These are phyloP conservation scores for Amorphotheca resinae DNA, from an alignment of 495 filamentous ascomycete genomes.

Conservation along the genomic window DNA sequence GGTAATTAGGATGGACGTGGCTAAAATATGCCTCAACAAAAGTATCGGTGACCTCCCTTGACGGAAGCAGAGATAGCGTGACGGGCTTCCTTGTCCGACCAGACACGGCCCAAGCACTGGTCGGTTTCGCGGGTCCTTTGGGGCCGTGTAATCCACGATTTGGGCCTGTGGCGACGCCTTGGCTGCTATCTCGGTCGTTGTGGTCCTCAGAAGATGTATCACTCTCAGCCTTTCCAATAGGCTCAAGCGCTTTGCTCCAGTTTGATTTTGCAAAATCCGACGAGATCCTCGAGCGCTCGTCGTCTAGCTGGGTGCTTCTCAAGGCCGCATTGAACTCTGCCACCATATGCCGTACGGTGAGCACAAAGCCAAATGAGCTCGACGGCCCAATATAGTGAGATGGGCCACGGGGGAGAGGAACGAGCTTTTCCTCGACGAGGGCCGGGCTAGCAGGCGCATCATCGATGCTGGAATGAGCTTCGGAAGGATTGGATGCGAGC, in stretches of 20 bases:
- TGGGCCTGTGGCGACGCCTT: not conserved
- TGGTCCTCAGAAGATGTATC: constrained; percentile 15
- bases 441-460: too few relatives aligned
- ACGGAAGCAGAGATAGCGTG: constrained; percentile 20
- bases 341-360: constrained; percentile 19
- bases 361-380: constrained; percentile 20
- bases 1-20: constrained; percentile 31
- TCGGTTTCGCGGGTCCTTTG: constrained; percentile 1
- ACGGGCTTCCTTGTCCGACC: constrained; percentile 5
- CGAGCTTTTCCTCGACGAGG: constrained; percentile 16
- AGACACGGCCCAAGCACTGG: constrained; percentile 2
- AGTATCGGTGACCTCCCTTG: constrained; percentile 23
- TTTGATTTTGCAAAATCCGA: constrained; percentile 18
- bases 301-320: constrained; percentile 14
- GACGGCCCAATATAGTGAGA: constrained; percentile 22
- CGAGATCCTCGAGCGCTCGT: constrained; percentile 15
- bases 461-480: not conserved
- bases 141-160: not conserved
- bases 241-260: constrained; percentile 21
- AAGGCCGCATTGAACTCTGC: constrained; percentile 17
- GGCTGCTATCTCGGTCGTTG: not conserved
- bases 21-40: constrained; percentile 31
- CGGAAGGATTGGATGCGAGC: constrained; percentile 2
- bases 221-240: constrained; percentile 10
- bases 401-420: constrained; percentile 16